phyloP scores from a whole-genome alignment of 345 rosid species.

The Euphorbia lathyris region DNA sequence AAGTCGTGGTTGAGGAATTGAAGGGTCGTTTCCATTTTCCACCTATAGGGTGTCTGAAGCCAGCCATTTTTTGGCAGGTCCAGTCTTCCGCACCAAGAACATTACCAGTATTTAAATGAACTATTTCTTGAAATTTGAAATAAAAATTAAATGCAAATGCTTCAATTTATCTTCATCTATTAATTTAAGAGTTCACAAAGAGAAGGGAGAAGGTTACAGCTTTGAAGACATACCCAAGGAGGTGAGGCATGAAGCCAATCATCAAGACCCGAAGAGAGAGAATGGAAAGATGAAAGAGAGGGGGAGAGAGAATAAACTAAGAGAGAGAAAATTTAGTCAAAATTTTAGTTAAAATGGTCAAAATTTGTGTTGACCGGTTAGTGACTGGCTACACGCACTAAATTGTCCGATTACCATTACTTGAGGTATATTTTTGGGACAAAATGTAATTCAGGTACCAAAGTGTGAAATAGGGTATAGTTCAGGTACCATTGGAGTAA shows the following conservation, averaged over 20 bases:
- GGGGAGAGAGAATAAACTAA: too few species aligned
- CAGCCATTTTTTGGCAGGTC: slow-evolving; percentile 95
- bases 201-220: slow-evolving; percentile 17
- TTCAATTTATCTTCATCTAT: slow-evolving; percentile 7
- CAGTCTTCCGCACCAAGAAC: slow-evolving; percentile 96
- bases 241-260: slow-evolving; percentile 96
- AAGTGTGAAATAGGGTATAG: too few species aligned
- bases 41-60: slow-evolving; percentile 76
- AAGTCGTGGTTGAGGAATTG: slow-evolving; percentile 56
- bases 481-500: too few species aligned
- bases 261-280: slow-evolving; percentile 75
- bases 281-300: too few species aligned
- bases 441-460: too few species aligned
- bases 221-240: slow-evolving; percentile 64
- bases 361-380: too few species aligned
- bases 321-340: too few species aligned
- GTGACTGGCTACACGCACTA: too few species aligned
- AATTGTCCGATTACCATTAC: too few species aligned
- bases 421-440: too few species aligned
- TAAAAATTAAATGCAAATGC: not conserved
- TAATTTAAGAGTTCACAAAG: not conserved
- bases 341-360: too few species aligned
- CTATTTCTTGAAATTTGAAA: slow-evolving; percentile 93
- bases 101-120: slow-evolving; percentile 95
- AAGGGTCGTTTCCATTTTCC: slow-evolving; percentile 85